Base-by-base conservation (phyloP, 1,139 yeast genomes). In the Eremothecium cymbalariae region DNA sequence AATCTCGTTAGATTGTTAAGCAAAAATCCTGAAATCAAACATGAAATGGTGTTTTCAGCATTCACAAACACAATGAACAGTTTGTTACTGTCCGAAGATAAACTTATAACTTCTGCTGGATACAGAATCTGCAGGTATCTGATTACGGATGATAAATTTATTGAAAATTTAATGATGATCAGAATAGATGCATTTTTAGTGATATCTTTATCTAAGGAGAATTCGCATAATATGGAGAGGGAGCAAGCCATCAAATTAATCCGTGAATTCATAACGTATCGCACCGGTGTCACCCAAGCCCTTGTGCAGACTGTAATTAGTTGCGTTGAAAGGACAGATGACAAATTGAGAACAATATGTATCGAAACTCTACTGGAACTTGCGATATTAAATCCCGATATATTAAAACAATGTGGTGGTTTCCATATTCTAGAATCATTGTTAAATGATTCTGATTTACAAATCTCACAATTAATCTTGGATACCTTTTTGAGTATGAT, bases 241-340 rank as follows among this genome's bases (percentile, higher is more conserved):
- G 77, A 77, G 30, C 88, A 88, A 50, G 94, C 95, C 0, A 50
- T 90, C 24, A 81, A 79, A 48, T 62, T 88, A 19, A 59, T 85
- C 1, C 65, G 96, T 21, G 63, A 68, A 28, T 74, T 82, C 41
- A 52, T 82, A 8, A 75, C 69, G 26, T 64, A 70, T 3, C 31
- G 27, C 12, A 69, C 70, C 42, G 51, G 50, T 2, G 53, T 86
- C 8, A 71, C 80, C 2, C 64, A 72, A 21, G 85, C 94, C 0
- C 69, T 83, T 3, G 64, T 83, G 1, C 75, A 86, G 39, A 77
- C 94, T 1, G 49, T 90, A 4, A 75, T 84, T 1, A 72, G 90
- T 2, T 65, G 85, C 8, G 73, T 84, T 2, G 94, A 81, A 46
- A 72, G 67, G 36, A 52, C 64, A 11, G 79, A 74, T 15, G 85